Base-by-base conservation (phyloP, 2,329 filamentous ascomycete genomes). In the Metarhizium guizhouense region DNA sequence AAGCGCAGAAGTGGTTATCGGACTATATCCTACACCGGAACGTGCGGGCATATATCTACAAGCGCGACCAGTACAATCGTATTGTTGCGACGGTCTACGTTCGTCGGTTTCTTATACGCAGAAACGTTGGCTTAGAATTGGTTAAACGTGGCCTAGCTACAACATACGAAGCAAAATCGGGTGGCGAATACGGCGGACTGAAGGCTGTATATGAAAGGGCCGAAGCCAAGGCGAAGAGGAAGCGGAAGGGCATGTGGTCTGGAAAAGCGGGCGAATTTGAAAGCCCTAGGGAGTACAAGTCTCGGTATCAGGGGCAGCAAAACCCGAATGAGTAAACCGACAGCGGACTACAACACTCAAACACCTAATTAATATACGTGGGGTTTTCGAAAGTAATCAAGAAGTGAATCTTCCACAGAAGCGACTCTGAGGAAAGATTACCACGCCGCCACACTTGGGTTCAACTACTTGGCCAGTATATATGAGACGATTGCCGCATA, bases 111-210 rank as follows among this genome's bases (percentile, higher is more conserved):
- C 71, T 90, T 10, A 77, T 89, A 57, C 84, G 84, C 62, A 82
- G 81, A 56, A 92, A 99, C 69, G 88, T 99, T 5, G 91, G 93
- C 3, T 74, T 92, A 58, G 88, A 95, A 70, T 95, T 99, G 92
- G 73, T 99, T 59, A 88, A 84, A 72, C 79, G 75, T 25, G 94
- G 94, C 0, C 73, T 95, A 60, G 94, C 93, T 45, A 96, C 90
- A 2, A 87, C 94, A 3, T 99, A 97, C 68, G 94, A 97, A 73
- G 93, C 90, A 32, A 97, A 95, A 72, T 81, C 78, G 5, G 94
- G 93, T 3, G 87, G 83, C 20, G 94, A 97, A 68, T 99, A 94
- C 76, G 94, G 94, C 29, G 83, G 85, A 0, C 75, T 81, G 55
- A 82, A 85, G 63, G 73, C 76, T 51, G 70, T 78, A 57, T 93